These are phyloP conservation scores for Lichtheimia corymbifera DNA, from an alignment of 371 early-diverging fungal genomes.

Conservation along the genomic window DNA sequence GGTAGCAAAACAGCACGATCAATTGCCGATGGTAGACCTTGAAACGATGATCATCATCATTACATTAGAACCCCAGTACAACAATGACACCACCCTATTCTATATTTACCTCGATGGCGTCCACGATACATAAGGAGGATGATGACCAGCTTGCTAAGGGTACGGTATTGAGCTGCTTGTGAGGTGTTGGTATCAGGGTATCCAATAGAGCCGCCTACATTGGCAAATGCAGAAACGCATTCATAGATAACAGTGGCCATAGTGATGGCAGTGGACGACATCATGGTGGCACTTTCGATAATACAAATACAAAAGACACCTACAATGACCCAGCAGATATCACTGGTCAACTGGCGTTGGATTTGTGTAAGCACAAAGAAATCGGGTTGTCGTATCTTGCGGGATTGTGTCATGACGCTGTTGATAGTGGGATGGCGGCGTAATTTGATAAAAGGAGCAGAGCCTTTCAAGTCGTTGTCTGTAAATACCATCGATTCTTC, in stretches of 20 bases:
- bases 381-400: slow-evolving; percentile 36
- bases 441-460: slow-evolving; percentile 28
- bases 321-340: slow-evolving; percentile 48
- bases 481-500: slow-evolving; percentile 23
- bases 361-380: slow-evolving; percentile 51
- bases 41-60: not conserved
- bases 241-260: slow-evolving; percentile 44
- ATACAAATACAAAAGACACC: slow-evolving; percentile 39
- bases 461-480: slow-evolving; percentile 16
- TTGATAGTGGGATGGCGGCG: slow-evolving; percentile 35
- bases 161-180: slow-evolving; percentile 38
- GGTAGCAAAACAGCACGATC: slow-evolving; percentile 51
- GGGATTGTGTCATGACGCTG: slow-evolving; percentile 38
- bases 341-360: slow-evolving; percentile 48
- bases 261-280: slow-evolving; percentile 41
- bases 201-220: slow-evolving; percentile 44
- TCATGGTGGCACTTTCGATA: slow-evolving; percentile 30
- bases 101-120: slow-evolving; percentile 43
- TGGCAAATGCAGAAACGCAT: slow-evolving; percentile 52
- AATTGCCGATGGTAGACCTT: slow-evolving; percentile 49
- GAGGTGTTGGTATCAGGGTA: slow-evolving; percentile 39
- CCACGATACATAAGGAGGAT: slow-evolving; percentile 51
- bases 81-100: not conserved
- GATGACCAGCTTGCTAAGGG: slow-evolving; percentile 40
- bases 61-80: not conserved